A percentile compares a stretch with the other conserved stretches of the same genome.
phyloP scores from a whole-genome alignment of 2,329 filamentous ascomycete genomes.

The Moelleriella libera region DNA sequence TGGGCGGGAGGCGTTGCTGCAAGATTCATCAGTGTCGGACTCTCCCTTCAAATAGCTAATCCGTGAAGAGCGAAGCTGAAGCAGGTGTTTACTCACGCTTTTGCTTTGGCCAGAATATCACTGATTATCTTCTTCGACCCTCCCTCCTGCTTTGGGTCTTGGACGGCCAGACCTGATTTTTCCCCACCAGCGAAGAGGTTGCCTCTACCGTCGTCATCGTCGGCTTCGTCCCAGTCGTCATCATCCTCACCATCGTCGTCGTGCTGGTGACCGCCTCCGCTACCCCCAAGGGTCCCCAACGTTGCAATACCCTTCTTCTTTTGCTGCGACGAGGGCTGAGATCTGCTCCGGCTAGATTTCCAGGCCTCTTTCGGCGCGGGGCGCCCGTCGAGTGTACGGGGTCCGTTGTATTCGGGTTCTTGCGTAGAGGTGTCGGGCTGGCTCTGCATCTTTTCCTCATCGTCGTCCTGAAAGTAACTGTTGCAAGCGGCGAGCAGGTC shows the following conservation, averaged over 20 bases:
- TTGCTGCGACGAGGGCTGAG: conserved; percentile 23
- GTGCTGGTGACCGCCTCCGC: conserved; percentile 30
- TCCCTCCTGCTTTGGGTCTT: conserved; percentile 39
- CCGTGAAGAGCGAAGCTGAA: neutral
- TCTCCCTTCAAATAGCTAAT: neutral
- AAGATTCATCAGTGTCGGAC: conserved; percentile 1
- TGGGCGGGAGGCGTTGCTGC: conserved; percentile 46
- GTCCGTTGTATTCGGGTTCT: conserved; percentile 38
- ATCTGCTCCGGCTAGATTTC: conserved; percentile 13
- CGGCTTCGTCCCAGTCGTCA: conserved; percentile 36
- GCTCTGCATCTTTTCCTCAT: conserved; percentile 30
- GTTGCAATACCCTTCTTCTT: conserved; percentile 50
- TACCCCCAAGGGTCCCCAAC: conserved; percentile 34
- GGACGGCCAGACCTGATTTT: conserved; percentile 61
- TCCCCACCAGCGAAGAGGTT: conserved; percentile 76
- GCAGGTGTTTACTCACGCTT: conserved; percentile 33
- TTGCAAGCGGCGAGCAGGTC: conserved; percentile 48
- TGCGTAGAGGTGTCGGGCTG: conserved; percentile 1
- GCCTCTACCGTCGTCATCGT: conserved; percentile 43
- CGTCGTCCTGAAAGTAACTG: conserved; percentile 45
- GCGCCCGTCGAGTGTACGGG: conserved; percentile 48
- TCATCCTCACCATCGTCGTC: conserved; percentile 47
- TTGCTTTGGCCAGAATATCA: conserved; percentile 50
- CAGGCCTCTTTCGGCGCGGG: conserved; percentile 28
- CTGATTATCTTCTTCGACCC: conserved; percentile 43